Base-by-base conservation (phyloP, 106 monocot species). In the Acanthochlamys bracteata region DNA sequence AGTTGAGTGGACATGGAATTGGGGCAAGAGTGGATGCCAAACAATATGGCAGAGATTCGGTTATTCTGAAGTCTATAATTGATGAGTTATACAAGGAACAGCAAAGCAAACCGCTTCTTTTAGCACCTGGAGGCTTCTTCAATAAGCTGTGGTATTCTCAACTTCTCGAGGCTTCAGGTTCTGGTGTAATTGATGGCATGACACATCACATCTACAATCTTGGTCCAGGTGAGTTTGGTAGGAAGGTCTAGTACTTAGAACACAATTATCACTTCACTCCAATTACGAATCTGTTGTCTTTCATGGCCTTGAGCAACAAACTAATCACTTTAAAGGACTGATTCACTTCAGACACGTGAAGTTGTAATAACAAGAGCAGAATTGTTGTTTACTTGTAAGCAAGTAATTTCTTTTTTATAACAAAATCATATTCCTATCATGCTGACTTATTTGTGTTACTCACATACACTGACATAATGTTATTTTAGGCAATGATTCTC, bases 101-200 rank as follows among this genome's bases (percentile, higher is more conserved):
- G 0, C 13, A n/a, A 7, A 53, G 53, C 16, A 65, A 68, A 15
- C 88, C 98, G 21, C 47, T 81, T 20, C 42, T 98, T 2, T 23
- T 98, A 65, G 90, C 92, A n/a, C 98, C 98, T 10, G 98, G 98
- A 58, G 98, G 98, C 1, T 98, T 98, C 65, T 98, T 76, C 67
- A 80, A 92, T 21, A 71, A 72, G 61, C 56, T 67, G 47, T 98
- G 98, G 98, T 98, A 75, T 76, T 65, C 74, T 52, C 53, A 91
- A 65, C 72, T 98, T 57, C 91, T 98, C 69, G 72, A 92, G 25
- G 62, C 46, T 47, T 86, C 98, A 22, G 98, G 98, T 15, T 65
- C 74, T 24, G 70, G 70, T 59, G 72, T 92, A 73, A 73, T 89
- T 27, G 60, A 84, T 77, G 98, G 51, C 53, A 22, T 98, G 70